A percentile compares a stretch with the other conserved stretches of the same genome.
Conservation (phyloP, 345 rosid genomes). For the Pelargonium nanum region DNA sequence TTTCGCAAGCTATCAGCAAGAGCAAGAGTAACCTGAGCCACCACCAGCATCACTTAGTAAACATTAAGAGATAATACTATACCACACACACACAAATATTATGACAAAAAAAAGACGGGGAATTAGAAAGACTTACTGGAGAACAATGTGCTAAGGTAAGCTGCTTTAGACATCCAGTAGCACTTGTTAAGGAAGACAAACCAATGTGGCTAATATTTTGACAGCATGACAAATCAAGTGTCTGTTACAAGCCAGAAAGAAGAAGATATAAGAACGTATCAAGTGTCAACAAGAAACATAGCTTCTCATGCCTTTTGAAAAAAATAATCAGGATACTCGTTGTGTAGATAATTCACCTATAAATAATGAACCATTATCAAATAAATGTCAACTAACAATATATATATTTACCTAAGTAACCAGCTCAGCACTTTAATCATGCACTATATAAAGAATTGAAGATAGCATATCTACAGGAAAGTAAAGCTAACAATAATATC, state of each 20-base stretch:
- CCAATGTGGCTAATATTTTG: conserved; percentile 46
- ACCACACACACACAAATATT: not conserved
- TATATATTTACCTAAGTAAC: no score
- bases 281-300: no score
- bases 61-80: not conserved
- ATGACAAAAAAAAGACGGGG: no score
- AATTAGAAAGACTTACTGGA: conserved; percentile 28
- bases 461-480: no score
- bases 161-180: conserved; percentile 37
- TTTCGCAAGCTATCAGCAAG: conserved; percentile 38
- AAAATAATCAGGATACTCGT: no score
- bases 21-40: conserved; percentile 39
- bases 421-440: no score
- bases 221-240: conserved; percentile 53
- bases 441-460: no score
- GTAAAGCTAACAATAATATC: no score
- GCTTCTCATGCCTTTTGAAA: no score
- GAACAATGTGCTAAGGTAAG: conserved; percentile 44
- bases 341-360: no score
- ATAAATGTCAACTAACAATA: no score
- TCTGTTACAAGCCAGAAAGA: conserved; percentile 16
- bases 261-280: not conserved
- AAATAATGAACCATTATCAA: no score
- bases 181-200: conserved; percentile 37
- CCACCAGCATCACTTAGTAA: conserved; percentile 7